Evolutionary conservation across 1,139 yeast species (phyloP).

Genomic region (Candida sp.): DNA sequence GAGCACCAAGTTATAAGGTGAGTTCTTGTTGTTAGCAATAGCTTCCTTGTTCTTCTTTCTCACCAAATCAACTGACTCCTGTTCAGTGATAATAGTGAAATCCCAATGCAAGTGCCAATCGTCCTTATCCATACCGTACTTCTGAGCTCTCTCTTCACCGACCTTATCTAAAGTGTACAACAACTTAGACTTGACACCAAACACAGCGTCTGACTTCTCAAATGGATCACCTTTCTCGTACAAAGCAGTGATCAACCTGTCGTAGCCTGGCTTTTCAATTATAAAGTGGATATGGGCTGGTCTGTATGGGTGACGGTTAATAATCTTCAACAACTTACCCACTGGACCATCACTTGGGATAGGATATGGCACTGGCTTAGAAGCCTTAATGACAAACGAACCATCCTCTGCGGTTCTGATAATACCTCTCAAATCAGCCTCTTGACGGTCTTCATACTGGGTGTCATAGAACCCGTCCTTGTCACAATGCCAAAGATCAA

Average conservation of each 20-base stretch:
- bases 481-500: constrained; percentile 44
- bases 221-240: constrained; percentile 32
- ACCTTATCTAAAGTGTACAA: constrained; percentile 21
- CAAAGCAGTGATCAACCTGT: constrained; percentile 32
- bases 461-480: constrained; percentile 42
- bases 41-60: constrained; percentile 19
- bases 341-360: constrained; percentile 46
- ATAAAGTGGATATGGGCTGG: constrained; percentile 41
- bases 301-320: constrained; percentile 39
- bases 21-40: constrained; percentile 12
- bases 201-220: constrained; percentile 34
- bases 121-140: constrained; percentile 22
- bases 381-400: constrained; percentile 27
- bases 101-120: constrained; percentile 30
- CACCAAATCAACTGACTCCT: constrained; percentile 20
- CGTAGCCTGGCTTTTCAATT: constrained; percentile 30
- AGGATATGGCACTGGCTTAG: constrained; percentile 39
- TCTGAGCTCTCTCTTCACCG: constrained; percentile 22
- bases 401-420: constrained; percentile 30
- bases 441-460: constrained; percentile 24
- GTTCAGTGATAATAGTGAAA: constrained; percentile 23
- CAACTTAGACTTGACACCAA: constrained; percentile 27
- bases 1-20: constrained; percentile 14
- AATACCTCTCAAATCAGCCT: constrained; percentile 37
- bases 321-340: constrained; percentile 29